phyloP scores from a whole-genome alignment of 2,329 filamentous ascomycete genomes.

The Didymella pinodella region DNA sequence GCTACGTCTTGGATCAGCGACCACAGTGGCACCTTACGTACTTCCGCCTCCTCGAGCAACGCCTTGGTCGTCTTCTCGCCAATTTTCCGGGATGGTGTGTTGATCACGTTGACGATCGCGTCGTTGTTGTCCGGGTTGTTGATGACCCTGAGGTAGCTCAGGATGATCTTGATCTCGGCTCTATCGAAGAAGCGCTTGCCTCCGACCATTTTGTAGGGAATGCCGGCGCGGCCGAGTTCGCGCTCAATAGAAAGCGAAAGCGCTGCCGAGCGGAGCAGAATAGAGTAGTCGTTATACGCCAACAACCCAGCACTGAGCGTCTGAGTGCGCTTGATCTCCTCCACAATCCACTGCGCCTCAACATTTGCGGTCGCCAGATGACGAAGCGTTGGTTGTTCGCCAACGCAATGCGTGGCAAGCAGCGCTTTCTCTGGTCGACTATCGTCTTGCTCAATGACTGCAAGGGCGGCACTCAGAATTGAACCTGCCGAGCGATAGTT shows the following conservation, averaged over 20 bases:
- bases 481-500: conserved; percentile 92
- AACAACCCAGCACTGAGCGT: conserved; percentile 78
- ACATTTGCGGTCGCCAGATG: conserved; percentile 72
- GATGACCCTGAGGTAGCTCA: conserved; percentile 89
- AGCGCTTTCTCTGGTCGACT: conserved; percentile 81
- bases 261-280: conserved; percentile 83
- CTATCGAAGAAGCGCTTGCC: conserved; percentile 93
- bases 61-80: conserved; percentile 79
- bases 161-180: conserved; percentile 81
- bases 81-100: conserved; percentile 80
- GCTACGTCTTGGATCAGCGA: conserved; percentile 68
- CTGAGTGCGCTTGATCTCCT: conserved; percentile 76
- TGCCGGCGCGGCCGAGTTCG: conserved; percentile 78
- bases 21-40: conserved; percentile 76
- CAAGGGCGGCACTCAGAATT: conserved; percentile 80
- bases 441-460: conserved; percentile 89
- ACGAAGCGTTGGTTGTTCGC: conserved; percentile 81
- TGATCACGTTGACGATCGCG: conserved; percentile 82
- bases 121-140: conserved; percentile 88
- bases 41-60: conserved; percentile 79
- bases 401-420: conserved; percentile 79
- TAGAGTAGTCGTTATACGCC: conserved; percentile 78
- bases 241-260: conserved; percentile 88
- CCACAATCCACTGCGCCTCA: conserved; percentile 89
- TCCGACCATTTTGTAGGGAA: conserved; percentile 92